Percentiles rank a stretch among this genome's conserved stretches.
Conservation (phyloP, 306 rosid genomes). For the Citrullus amarus region DNA sequence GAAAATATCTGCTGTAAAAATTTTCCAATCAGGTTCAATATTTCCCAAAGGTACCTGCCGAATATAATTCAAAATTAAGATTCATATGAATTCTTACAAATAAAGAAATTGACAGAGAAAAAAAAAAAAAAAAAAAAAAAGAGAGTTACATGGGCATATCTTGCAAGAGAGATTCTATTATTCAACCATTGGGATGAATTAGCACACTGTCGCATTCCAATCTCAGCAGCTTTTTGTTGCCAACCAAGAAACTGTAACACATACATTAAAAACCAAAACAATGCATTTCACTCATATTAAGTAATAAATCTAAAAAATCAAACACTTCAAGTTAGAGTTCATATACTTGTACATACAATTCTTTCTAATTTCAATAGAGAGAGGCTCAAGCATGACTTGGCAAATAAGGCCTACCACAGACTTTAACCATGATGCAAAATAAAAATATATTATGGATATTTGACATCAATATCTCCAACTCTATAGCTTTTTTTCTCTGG, state of each 20-base stretch:
- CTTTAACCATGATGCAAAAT: too few relatives aligned
- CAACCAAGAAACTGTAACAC: conserved; percentile 76
- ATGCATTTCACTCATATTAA: conserved; percentile 1
- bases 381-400: background rate
- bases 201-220: conserved; percentile 92
- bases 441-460: background rate
- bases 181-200: conserved; percentile 80
- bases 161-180: conserved; percentile 71
- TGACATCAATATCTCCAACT: background rate
- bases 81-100: conserved; percentile 12
- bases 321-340: background rate
- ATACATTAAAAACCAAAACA: conserved; percentile 11
- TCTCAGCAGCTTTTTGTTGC: conserved; percentile 92
- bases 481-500: too few relatives aligned
- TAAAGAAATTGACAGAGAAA: conserved; percentile 4
- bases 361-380: background rate
- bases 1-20: conserved; percentile 69
- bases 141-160: conserved; percentile 78
- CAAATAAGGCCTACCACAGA: background rate
- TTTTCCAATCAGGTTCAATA: conserved; percentile 83
- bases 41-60: conserved; percentile 86
- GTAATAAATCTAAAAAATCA: background rate
- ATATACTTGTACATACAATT: background rate
- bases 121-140: background rate
- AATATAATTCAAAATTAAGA: conserved; percentile 18